Conservation (phyloP, 2,329 filamentous ascomycete genomes). For the Helotiales sp. region DNA sequence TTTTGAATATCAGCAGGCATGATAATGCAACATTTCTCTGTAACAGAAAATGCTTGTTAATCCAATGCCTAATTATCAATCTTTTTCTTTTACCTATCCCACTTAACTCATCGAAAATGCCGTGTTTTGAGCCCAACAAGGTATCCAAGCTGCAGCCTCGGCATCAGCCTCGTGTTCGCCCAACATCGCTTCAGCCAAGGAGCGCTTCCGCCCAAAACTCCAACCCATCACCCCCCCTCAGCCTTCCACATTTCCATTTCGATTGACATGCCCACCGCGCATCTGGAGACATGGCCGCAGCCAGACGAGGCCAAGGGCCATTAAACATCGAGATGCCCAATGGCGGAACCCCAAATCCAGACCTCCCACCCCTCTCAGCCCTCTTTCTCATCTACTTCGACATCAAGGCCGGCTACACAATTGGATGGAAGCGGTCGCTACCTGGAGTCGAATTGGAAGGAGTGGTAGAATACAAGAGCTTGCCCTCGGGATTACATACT, state of each 20-base stretch:
- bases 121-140: background rate
- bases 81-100: too few species aligned
- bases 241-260: conserved; percentile 7
- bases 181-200: conserved; percentile 3
- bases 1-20: too few species aligned
- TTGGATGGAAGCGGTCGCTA: conserved; percentile 81
- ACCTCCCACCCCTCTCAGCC: conserved; percentile 70
- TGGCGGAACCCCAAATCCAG: conserved; percentile 43
- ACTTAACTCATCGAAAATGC: background rate
- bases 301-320: conserved; percentile 42
- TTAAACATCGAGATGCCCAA: conserved; percentile 41
- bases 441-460: conserved; percentile 78
- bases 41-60: background rate
- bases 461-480: conserved; percentile 92
- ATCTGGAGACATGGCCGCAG: conserved; percentile 38
- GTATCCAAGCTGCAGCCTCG: conserved; percentile 5
- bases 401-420: conserved; percentile 88
- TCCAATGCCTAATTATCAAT: too few species aligned
- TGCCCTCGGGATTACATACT: conserved; percentile 90
- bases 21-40: background rate
- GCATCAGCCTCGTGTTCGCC: conserved; percentile 8
- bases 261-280: conserved; percentile 25
- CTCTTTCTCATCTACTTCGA: conserved; percentile 92
- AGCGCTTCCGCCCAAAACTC: background rate
- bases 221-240: background rate